These are phyloP conservation scores for Penicillium olsonii DNA, from an alignment of 2,329 filamentous ascomycete genomes.

Conservation along the genomic window DNA sequence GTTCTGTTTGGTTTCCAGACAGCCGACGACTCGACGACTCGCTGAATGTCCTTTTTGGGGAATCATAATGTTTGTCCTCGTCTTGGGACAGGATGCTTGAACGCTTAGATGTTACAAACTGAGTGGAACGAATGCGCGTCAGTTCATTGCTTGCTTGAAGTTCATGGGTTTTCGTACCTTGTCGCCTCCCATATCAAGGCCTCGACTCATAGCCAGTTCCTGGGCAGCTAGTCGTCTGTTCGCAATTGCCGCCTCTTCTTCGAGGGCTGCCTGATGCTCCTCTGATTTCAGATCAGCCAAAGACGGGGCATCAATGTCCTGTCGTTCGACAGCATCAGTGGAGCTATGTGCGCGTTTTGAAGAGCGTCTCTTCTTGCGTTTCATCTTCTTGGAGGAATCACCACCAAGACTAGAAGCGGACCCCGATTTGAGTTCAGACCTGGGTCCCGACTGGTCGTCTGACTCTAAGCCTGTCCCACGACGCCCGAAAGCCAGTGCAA, in stretches of 20 bases:
- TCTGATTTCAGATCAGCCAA: conserved; percentile 59
- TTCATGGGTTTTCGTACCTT: conserved; percentile 28
- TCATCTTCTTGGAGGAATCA: conserved; percentile 49
- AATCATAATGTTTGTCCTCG: conserved; percentile 7
- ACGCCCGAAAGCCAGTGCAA: conserved; percentile 77
- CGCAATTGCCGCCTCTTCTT: conserved; percentile 60
- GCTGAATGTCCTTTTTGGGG: conserved; percentile 6
- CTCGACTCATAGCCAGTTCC: conserved; percentile 56
- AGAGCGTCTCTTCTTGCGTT: conserved; percentile 32
- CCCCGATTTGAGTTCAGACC: conserved; percentile 47
- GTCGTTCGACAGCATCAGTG: conserved; percentile 27
- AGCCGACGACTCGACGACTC: conserved; percentile 17
- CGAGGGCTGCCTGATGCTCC: conserved; percentile 54
- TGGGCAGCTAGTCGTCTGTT: conserved; percentile 58
- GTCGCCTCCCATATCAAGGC: conserved; percentile 41
- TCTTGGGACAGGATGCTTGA: conserved; percentile 11
- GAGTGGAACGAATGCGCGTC: conserved; percentile 13
- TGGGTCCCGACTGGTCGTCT: conserved; percentile 72
- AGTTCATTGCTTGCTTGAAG: not conserved
- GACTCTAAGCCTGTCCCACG: conserved; percentile 59
- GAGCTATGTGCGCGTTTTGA: conserved; percentile 31
- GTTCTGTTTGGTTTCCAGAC: conserved; percentile 29
- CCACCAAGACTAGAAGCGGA: conserved; percentile 50
- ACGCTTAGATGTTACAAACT: not conserved
- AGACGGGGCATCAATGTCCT: conserved; percentile 45